Conservation (phyloP, 2,329 filamentous ascomycete genomes). For the Knoxdaviesia capensis region DNA sequence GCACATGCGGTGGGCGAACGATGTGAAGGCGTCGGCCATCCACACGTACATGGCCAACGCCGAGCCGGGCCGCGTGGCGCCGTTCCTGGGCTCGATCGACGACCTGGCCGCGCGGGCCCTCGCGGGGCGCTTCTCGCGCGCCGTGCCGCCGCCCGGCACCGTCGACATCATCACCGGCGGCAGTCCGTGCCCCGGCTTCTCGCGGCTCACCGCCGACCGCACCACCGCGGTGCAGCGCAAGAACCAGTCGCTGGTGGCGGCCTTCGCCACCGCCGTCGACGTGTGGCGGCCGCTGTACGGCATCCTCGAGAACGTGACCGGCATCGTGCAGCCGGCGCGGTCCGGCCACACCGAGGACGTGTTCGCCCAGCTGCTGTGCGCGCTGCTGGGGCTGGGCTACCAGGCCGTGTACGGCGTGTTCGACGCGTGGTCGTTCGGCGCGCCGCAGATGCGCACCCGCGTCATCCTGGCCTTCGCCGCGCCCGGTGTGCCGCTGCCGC, state of each 20-base stretch:
- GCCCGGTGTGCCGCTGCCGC: slow-evolving; percentile 37
- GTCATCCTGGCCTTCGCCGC: slow-evolving; percentile 55
- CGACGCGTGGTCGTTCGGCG: slow-evolving; percentile 50
- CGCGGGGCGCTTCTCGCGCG: slow-evolving; percentile 20
- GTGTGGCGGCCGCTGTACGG: slow-evolving; percentile 57
- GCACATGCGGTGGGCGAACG: slow-evolving; percentile 46
- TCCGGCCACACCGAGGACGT: slow-evolving; percentile 35
- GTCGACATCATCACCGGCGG: slow-evolving; percentile 54
- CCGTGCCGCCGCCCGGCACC: slow-evolving; percentile 37
- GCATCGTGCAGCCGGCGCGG: slow-evolving; percentile 33
- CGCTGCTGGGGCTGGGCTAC: slow-evolving; percentile 58
- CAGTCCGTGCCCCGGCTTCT: slow-evolving; percentile 63
- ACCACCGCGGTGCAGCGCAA: slow-evolving; percentile 33
- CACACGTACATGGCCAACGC: slow-evolving; percentile 57
- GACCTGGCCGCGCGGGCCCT: slow-evolving; percentile 39
- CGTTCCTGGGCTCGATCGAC: slow-evolving; percentile 55
- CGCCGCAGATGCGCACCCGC: slow-evolving; percentile 42
- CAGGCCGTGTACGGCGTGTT: slow-evolving; percentile 48
- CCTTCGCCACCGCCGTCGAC: slow-evolving; percentile 56
- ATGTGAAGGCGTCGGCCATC: slow-evolving; percentile 41
- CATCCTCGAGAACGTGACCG: slow-evolving; percentile 56
- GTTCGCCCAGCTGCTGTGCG: slow-evolving; percentile 52
- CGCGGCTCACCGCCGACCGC: slow-evolving; percentile 36
- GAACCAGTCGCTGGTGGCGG: slow-evolving; percentile 60
- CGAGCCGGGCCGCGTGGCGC: slow-evolving; percentile 17